Conservation (phyloP, 306 rosid genomes). For the Prunus fruticosa region DNA sequence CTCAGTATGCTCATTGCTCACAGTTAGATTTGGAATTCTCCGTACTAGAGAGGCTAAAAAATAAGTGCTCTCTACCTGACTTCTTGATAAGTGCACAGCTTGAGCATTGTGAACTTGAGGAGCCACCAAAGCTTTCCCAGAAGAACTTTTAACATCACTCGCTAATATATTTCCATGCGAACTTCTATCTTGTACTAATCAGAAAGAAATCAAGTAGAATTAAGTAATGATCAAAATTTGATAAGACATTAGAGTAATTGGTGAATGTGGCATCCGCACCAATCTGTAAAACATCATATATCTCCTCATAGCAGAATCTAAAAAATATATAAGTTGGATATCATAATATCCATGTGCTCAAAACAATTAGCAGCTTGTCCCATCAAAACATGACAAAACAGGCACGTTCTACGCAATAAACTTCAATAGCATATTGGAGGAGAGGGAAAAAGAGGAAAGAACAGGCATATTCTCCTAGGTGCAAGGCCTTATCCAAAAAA, state of each 20-base stretch:
- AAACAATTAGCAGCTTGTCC: not conserved
- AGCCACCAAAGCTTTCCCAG: constrained; percentile 29
- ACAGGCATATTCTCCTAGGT: not conserved
- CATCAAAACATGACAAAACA: not conserved
- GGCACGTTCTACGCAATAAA: not conserved
- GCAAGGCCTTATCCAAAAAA: not conserved
- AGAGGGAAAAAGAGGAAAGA: not conserved
- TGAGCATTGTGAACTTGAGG: constrained; percentile 39
- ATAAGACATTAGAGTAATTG: not conserved
- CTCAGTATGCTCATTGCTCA: not conserved
- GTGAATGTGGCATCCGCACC: not conserved
- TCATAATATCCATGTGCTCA: not conserved
- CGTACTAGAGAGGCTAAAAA: not conserved
- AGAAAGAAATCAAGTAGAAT: constrained; percentile 3
- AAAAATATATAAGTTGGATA: not conserved
- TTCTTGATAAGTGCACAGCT: constrained; percentile 34
- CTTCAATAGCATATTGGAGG: not conserved
- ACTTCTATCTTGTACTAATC: constrained; percentile 25
- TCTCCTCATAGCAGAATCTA: not conserved
- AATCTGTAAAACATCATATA: not conserved
- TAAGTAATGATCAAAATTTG: constrained; percentile 2
- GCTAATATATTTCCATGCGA: constrained; percentile 20
- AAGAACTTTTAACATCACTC: constrained; percentile 17
- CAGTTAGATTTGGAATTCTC: not conserved
- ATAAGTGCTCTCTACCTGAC: constrained; percentile 46